phyloP scores from a whole-genome alignment of 2,329 filamentous ascomycete genomes.

The Talaromyces sp. region DNA sequence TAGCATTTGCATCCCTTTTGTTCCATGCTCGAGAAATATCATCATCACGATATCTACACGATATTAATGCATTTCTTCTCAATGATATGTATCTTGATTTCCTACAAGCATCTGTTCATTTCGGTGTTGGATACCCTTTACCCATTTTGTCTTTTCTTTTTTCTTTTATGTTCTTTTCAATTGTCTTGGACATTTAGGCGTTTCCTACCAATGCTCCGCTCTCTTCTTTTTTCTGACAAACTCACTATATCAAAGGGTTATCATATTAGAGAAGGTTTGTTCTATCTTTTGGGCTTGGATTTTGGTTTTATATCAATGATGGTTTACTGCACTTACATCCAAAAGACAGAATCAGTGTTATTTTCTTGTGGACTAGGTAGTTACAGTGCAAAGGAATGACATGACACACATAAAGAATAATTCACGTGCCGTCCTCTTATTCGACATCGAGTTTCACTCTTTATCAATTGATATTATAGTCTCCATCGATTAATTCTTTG shows the following conservation, averaged over 20 bases:
- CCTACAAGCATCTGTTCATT: conserved; percentile 14
- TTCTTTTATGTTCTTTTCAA: conserved; percentile 19
- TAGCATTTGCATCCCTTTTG: background rate
- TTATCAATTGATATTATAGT: too few relatives aligned
- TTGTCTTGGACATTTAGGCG: background rate
- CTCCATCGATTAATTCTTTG: too few relatives aligned
- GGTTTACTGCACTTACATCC: background rate
- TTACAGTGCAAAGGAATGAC: too few relatives aligned
- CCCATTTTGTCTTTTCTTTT: conserved; percentile 26
- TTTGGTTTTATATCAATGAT: background rate
- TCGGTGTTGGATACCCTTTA: conserved; percentile 17
- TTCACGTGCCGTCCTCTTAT: too few relatives aligned
- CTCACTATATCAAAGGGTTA: background rate
- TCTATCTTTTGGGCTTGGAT: background rate
- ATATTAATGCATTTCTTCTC: conserved; percentile 4
- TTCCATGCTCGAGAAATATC: background rate
- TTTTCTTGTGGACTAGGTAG: background rate
- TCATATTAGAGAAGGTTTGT: background rate
- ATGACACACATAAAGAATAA: too few relatives aligned
- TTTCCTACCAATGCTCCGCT: background rate
- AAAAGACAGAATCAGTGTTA: conserved; percentile 3
- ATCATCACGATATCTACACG: conserved; percentile 1
- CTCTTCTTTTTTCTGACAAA: background rate
- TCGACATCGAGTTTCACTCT: too few relatives aligned
- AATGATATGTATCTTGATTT: conserved; percentile 1